Evolutionary conservation across 2,329 filamentous ascomycete species (phyloP).

Genomic region (Colletotrichum tanaceti): DNA sequence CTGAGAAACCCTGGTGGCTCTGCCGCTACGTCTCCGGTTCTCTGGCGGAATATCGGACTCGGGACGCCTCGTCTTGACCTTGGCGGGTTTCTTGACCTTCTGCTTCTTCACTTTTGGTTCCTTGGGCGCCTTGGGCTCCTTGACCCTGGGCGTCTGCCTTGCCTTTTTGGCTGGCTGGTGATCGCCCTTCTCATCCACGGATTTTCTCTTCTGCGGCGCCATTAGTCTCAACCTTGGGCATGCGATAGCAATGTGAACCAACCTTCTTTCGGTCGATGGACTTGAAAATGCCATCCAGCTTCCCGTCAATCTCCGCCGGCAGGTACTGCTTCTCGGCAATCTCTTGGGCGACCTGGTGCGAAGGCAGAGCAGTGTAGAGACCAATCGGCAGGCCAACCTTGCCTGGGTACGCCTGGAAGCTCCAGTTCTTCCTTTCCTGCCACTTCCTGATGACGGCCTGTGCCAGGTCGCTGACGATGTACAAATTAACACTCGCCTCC

Average conservation of each 20-base stretch:
- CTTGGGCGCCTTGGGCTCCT: constrained; percentile 35
- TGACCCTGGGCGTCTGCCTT: constrained; percentile 52
- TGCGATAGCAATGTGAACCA: constrained; percentile 40
- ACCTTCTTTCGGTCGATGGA: constrained; percentile 80
- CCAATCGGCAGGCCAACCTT: constrained; percentile 85
- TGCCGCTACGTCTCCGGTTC: constrained; percentile 68
- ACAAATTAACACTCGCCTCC: constrained; percentile 77
- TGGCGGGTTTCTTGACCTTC: constrained; percentile 46
- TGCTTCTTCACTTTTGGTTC: constrained; percentile 48
- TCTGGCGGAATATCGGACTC: constrained; percentile 46
- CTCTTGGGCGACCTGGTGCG: constrained; percentile 81
- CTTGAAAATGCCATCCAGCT: constrained; percentile 75
- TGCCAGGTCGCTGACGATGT: constrained; percentile 88
- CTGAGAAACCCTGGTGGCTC: constrained; percentile 52
- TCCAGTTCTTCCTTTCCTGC: constrained; percentile 88
- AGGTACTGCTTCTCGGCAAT: constrained; percentile 89
- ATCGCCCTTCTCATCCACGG: constrained; percentile 61
- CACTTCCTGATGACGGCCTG: constrained; percentile 85
- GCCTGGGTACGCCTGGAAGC: constrained; percentile 82
- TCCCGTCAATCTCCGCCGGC: constrained; percentile 79
- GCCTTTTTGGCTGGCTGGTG: constrained; percentile 57
- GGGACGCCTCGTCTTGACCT: constrained; percentile 40
- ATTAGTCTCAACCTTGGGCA: constrained; percentile 44
- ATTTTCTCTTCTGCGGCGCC: constrained; percentile 66
- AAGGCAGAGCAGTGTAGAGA: constrained; percentile 80